phyloP scores from a whole-genome alignment of 2,329 filamentous ascomycete genomes.

The Corynespora cassiicola region DNA sequence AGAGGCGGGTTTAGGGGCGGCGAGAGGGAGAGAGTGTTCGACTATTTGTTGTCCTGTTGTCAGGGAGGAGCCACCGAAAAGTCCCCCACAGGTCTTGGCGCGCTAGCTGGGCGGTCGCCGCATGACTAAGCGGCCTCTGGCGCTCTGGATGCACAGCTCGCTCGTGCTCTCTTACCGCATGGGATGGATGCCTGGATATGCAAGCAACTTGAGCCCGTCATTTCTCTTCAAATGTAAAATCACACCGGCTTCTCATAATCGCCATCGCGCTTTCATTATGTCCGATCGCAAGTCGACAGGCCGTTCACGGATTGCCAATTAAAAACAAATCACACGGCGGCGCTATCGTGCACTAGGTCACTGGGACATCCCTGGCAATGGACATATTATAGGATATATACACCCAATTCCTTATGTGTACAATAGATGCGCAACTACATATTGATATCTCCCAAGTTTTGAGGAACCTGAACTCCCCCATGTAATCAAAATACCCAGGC shows the following conservation, averaged over 20 bases:
- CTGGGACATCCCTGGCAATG: neutral
- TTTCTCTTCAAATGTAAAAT: too few relatives aligned
- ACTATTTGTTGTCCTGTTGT: constrained; percentile 6
- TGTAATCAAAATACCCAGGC: constrained; percentile 1
- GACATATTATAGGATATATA: too few relatives aligned
- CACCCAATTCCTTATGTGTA: neutral
- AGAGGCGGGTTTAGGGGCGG: neutral
- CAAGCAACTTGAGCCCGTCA: too few relatives aligned
- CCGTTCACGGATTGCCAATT: constrained; percentile 5
- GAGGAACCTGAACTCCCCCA: constrained; percentile 1
- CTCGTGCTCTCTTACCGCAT: too few relatives aligned
- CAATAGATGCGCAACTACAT: neutral
- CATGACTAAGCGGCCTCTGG: too few relatives aligned
- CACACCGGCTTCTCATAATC: too few relatives aligned
- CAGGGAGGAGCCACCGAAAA: constrained; percentile 4
- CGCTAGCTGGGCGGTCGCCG: too few relatives aligned
- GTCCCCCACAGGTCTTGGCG: constrained; percentile 5
- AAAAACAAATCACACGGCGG: constrained; percentile 11
- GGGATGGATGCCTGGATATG: too few relatives aligned
- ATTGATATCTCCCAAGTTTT: neutral
- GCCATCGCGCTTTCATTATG: too few relatives aligned
- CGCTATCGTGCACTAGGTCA: constrained; percentile 13
- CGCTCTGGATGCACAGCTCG: too few relatives aligned
- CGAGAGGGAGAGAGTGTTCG: neutral
- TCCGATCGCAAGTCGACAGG: too few relatives aligned